These are phyloP conservation scores for Chlorencoelia australis DNA, from an alignment of 2,329 filamentous ascomycete species.

Conservation along the genomic window DNA sequence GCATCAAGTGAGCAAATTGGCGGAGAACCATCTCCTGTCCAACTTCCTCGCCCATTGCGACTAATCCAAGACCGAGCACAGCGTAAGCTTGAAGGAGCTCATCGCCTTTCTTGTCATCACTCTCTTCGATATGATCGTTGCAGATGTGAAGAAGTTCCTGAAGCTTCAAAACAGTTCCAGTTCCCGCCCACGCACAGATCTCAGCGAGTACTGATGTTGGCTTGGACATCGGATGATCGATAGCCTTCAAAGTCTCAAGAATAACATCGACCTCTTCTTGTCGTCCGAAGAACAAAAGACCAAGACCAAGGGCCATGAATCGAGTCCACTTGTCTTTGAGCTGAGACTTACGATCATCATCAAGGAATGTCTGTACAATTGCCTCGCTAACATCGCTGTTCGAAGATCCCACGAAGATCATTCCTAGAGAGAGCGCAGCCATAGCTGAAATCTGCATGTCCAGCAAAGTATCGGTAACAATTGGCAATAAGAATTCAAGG, in stretches of 20 bases:
- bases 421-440: constrained; percentile 81
- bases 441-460: constrained; percentile 96
- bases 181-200: constrained; percentile 96
- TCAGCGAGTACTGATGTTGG: constrained; percentile 91
- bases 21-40: constrained; percentile 98
- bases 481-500: constrained; percentile 74
- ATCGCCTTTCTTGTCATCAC: constrained; percentile 89
- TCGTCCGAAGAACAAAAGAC: constrained; percentile 87
- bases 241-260: constrained; percentile 89
- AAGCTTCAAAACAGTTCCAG: constrained; percentile 91
- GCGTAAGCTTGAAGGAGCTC: constrained; percentile 94
- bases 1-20: constrained; percentile 97
- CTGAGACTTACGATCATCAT: constrained; percentile 83
- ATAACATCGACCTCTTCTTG: constrained; percentile 99
- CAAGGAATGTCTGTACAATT: constrained; percentile 84
- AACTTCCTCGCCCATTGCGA: constrained; percentile 96
- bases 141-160: constrained; percentile 96
- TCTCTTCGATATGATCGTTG: constrained; percentile 93
- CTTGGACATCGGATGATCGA: constrained; percentile 94
- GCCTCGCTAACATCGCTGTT: constrained; percentile 86
- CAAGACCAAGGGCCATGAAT: constrained; percentile 89
- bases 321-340: constrained; percentile 97
- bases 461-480: constrained; percentile 72
- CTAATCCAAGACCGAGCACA: constrained; percentile 84
- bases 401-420: constrained; percentile 88